Evolutionary conservation across 257 asterid genomes (phyloP), one percentile per base, ranked within the genome.

Genomic region (Nicotiana tabacum): DNA sequence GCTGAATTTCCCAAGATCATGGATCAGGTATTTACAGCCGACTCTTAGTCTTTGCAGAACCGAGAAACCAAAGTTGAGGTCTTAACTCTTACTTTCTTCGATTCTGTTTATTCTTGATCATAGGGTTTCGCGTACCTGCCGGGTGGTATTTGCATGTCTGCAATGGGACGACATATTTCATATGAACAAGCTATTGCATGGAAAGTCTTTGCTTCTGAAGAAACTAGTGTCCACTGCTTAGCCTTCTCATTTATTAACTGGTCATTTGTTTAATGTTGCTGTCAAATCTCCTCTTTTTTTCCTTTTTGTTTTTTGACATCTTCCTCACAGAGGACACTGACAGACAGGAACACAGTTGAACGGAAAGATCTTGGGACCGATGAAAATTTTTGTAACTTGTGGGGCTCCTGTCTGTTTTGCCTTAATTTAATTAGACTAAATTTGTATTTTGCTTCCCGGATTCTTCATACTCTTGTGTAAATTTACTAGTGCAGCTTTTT

Each of bases 101-200:
- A 1, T 9, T 18, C 7, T 33, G 2, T 65, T 66, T 24, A 27
- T 39, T 27, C 58, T 9, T 51, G 27, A 58, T 60, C 80, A 29
- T 87, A 96, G 98, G 99, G 98, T 51, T 92, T 86, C 27, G 86
- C 96, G 0, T 91, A 87, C 87, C 85, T 97, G 89, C 95, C 99
- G 0, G 98, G 95, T 46, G 98, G 98, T 4, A 86, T 97, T 55
- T 95, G 98, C 90, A 85, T 91, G 91, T 97, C 99, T 62, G 93
- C 97, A 9, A 97, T 97, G 99, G 99, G 99, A 4, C 97, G 99
- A 5, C 98, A 92, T n/a, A 87, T 91, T 33, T 92, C 99, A 0
- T 97, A 88, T 39, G 99, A 97, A 78, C 97, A 97, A 83, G 98
- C 96, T 13, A 83, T 93, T 0, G 98, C 93, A 29, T 97, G 99